Evolutionary conservation across 345 rosid species (phyloP), one percentile per base, ranked within the genome.

Genomic region (Pugionium dolabratum): DNA sequence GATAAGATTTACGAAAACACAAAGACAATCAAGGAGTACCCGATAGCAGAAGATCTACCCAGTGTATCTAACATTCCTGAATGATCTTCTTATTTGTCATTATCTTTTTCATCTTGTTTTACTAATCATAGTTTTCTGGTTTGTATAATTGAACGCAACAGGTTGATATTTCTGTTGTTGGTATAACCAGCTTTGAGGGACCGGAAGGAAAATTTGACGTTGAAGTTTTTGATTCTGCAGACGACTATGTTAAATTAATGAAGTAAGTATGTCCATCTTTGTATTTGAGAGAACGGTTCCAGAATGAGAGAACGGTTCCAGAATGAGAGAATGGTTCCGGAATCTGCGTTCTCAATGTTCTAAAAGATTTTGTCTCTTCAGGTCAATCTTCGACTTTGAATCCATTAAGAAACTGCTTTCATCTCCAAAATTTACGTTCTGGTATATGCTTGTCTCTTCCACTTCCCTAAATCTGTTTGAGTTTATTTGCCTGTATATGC

Each of bases 1-100:
- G n/a, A n/a, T n/a, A n/a, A n/a, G 85, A 93, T 93, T 62, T 93
- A 79, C 82, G 94, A 90, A 75, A 90, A 87, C 82, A 93, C 97
- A 4, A 90, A 80, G 79, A 81, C 85, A 61, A 87, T 93, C 73
- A 84, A 79, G 62, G 91, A 87, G 75, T 93, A 93, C 73, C 74
- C 82, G 39, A 83, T 76, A 64, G 88, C 96, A 1, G 86, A 79
- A 71, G 80, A 82, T 77, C 72, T 93, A 37, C 98, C 94, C 45
- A 72, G 82, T 73, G 98, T 92, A 59, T 11, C 40, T 27, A 51
- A 44, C 53, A 26, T 37, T 40, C 61, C 50, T 26, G 2, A 11
- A 35, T 26, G n/a, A 35, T 52, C 28, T 18, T 59, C 36, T 51
- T 30, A 26, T 30, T 36, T 40, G 2, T 29, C 56, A 67, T 40